These are phyloP conservation scores for Euphorbia peplus DNA, from an alignment of 345 rosid genomes.

Conservation along the genomic window DNA sequence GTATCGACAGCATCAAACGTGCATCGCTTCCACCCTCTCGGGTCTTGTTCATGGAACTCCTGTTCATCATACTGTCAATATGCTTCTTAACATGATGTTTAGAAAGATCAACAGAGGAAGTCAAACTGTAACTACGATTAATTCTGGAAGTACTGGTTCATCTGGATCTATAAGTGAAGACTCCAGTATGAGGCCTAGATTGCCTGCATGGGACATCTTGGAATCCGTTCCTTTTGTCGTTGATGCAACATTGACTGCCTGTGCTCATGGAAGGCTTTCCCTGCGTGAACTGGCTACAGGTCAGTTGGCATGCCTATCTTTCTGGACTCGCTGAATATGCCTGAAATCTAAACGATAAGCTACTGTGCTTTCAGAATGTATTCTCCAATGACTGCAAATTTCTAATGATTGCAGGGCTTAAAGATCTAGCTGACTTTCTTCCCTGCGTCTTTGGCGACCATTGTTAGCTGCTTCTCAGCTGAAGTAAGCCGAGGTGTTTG, in stretches of 20 bases:
- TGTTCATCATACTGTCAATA: constrained; percentile 82
- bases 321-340: background rate
- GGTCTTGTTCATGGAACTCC: constrained; percentile 70
- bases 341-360: too few species aligned
- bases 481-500: constrained; percentile 96
- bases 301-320: constrained; percentile 24
- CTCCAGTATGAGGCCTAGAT: constrained; percentile 50
- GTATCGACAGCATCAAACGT: constrained; percentile 86
- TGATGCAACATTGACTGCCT: constrained; percentile 86
- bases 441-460: constrained; percentile 87
- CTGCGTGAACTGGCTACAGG: constrained; percentile 99
- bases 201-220: constrained; percentile 96
- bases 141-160: constrained; percentile 80
- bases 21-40: constrained; percentile 75
- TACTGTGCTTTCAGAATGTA: background rate
- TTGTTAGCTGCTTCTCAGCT: constrained; percentile 86
- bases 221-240: constrained; percentile 83
- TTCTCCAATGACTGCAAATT: constrained; percentile 3
- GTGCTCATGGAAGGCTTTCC: constrained; percentile 84
- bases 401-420: constrained; percentile 57
- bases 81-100: constrained; percentile 82
- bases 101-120: constrained; percentile 59
- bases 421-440: constrained; percentile 86
- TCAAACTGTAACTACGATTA: constrained; percentile 46
- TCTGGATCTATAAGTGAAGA: constrained; percentile 66